phyloP scores from a whole-genome alignment of 2,329 filamentous ascomycete genomes.

The Emergomyces orientalis region DNA sequence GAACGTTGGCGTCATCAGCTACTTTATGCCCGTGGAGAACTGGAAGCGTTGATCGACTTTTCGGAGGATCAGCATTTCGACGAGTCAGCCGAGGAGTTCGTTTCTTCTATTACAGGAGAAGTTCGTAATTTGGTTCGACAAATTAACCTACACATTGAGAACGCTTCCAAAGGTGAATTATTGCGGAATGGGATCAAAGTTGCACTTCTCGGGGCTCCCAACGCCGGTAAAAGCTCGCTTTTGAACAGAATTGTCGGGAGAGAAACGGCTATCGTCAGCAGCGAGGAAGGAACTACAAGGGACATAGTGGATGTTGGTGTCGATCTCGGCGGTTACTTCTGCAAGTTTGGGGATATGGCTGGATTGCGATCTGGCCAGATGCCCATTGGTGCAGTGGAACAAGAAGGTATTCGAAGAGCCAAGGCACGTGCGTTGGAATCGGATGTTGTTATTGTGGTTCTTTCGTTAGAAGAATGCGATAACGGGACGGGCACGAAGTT shows the following conservation, averaged over 20 bases:
- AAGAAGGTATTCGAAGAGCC: slow-evolving; percentile 83
- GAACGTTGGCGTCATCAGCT: slow-evolving; percentile 71
- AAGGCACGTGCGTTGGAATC: slow-evolving; percentile 71
- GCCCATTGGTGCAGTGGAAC: slow-evolving; percentile 63
- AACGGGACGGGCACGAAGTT: slow-evolving; percentile 25
- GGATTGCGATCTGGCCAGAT: slow-evolving; percentile 54
- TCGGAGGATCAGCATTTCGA: slow-evolving; percentile 97
- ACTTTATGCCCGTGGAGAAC: slow-evolving; percentile 72
- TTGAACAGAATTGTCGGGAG: slow-evolving; percentile 83
- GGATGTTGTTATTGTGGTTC: slow-evolving; percentile 73
- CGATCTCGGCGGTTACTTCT: slow-evolving; percentile 81
- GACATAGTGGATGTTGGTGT: slow-evolving; percentile 89
- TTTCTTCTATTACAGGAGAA: slow-evolving; percentile 58
- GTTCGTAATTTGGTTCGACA: slow-evolving; percentile 52
- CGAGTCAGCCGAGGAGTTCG: slow-evolving; percentile 64
- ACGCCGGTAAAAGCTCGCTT: slow-evolving; percentile 88
- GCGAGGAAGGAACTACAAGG: slow-evolving; percentile 84
- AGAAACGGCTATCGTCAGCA: slow-evolving; percentile 90
- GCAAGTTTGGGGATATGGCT: slow-evolving; percentile 91
- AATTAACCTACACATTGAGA: slow-evolving; percentile 61
- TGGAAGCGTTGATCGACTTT: slow-evolving; percentile 95
- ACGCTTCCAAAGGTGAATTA: slow-evolving; percentile 73
- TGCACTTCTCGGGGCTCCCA: slow-evolving; percentile 80
- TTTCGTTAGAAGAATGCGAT: slow-evolving; percentile 54
- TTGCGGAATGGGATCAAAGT: slow-evolving; percentile 76